Evolutionary conservation across 129 eudicot species (phyloP).

Genomic region (Smallanthus sonchifolius): DNA sequence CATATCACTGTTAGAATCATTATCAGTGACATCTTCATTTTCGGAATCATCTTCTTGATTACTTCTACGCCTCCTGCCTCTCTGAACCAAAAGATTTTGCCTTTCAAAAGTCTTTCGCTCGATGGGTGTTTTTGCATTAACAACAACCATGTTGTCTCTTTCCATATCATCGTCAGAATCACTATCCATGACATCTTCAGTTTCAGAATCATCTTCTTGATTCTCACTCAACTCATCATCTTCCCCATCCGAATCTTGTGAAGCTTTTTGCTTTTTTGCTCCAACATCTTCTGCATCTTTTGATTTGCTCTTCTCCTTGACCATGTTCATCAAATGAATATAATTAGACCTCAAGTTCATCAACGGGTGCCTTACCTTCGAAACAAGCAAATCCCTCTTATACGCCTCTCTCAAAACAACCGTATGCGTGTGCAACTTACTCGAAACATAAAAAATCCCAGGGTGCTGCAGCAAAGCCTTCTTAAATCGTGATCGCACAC

Average conservation of each 20-base stretch:
- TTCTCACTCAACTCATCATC: constrained; percentile 28
- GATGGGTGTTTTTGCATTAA: not conserved
- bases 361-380: constrained; percentile 44
- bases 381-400: constrained; percentile 67
- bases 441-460: constrained; percentile 82
- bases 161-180: constrained; percentile 14
- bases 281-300: constrained; percentile 21
- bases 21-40: constrained; percentile 21
- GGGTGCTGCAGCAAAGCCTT: constrained; percentile 78
- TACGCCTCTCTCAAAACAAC: constrained; percentile 81
- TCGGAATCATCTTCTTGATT: constrained; percentile 6
- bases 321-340: constrained; percentile 64
- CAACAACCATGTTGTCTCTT: not conserved
- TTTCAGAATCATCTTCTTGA: constrained; percentile 31
- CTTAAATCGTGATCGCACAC: constrained; percentile 79
- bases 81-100: not conserved
- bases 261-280: constrained; percentile 20
- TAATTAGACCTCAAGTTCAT: constrained; percentile 71
- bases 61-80: constrained; percentile 6
- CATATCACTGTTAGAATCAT: constrained; percentile 15
- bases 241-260: constrained; percentile 30
- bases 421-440: constrained; percentile 69
- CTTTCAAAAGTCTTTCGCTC: constrained; percentile 9
- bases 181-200: constrained; percentile 23
- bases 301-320: constrained; percentile 39